Percentiles rank a stretch among this genome's conserved stretches.
These are phyloP conservation scores for Gnaphalium uliginosum DNA, from an alignment of 129 eudicot genomes.

Conservation along the genomic window DNA sequence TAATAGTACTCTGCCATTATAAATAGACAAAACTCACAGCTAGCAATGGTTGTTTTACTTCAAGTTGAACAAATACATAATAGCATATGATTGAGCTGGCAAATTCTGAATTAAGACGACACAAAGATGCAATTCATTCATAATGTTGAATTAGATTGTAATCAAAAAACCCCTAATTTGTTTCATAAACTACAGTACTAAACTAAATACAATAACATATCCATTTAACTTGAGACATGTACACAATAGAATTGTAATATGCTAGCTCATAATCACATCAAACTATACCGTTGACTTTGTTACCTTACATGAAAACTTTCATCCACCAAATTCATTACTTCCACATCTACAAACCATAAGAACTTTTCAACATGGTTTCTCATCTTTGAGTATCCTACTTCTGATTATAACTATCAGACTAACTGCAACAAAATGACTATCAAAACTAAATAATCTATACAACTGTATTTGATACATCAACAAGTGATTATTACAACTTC, in stretches of 20 bases:
- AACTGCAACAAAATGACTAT: background rate
- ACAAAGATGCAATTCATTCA: conserved; percentile 15
- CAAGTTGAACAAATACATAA: conserved; percentile 14
- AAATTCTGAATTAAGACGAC: background rate
- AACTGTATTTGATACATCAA: background rate
- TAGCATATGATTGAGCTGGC: conserved; percentile 20
- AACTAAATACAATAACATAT: background rate
- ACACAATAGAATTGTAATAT: too few relatives aligned
- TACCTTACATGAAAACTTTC: background rate
- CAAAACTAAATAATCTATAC: background rate
- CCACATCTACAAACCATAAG: background rate
- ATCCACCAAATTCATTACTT: conserved; percentile 17
- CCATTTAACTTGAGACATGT: background rate
- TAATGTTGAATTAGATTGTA: background rate
- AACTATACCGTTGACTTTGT: too few relatives aligned
- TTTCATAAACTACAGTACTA: background rate
- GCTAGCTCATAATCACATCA: background rate
- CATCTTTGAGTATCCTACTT: conserved; percentile 1
- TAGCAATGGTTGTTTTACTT: conserved; percentile 19
- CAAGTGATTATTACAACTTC: background rate
- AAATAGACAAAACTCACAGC: background rate
- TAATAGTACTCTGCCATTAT: background rate
- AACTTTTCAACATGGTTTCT: background rate
- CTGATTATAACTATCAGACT: background rate
- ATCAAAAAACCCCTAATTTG: background rate